Evolutionary conservation across 2,329 filamentous ascomycete genomes (phyloP).

Genomic region (Cryphonectria carpinicola): DNA sequence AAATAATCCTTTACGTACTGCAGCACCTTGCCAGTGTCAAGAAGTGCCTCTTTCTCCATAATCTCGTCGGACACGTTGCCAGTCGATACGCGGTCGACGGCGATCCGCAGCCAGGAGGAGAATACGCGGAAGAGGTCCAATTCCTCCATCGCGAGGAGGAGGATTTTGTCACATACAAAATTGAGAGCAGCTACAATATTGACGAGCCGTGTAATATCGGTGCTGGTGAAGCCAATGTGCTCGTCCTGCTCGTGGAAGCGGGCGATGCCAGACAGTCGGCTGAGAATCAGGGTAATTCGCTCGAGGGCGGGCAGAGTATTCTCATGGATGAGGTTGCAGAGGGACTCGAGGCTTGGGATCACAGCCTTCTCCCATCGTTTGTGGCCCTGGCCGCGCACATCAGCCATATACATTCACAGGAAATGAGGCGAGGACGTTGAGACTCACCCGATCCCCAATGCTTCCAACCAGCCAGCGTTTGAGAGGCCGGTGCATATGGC

Average conservation of each 20-base stretch:
- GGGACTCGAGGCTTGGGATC: slow-evolving; percentile 73
- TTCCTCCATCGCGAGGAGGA: slow-evolving; percentile 75
- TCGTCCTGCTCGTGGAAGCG: slow-evolving; percentile 72
- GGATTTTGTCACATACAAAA: slow-evolving; percentile 73
- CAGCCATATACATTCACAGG: neutral
- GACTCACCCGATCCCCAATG: slow-evolving; percentile 72
- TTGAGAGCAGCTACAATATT: slow-evolving; percentile 77
- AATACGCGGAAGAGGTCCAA: slow-evolving; percentile 78
- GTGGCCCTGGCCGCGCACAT: slow-evolving; percentile 65
- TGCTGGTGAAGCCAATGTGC: slow-evolving; percentile 67
- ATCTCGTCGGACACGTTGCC: slow-evolving; percentile 70
- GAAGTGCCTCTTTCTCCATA: slow-evolving; percentile 74
- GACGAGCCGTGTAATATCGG: slow-evolving; percentile 66
- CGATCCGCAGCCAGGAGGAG: slow-evolving; percentile 80
- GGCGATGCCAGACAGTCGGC: slow-evolving; percentile 81
- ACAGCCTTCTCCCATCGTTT: slow-evolving; percentile 95
- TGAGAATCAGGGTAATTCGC: slow-evolving; percentile 78
- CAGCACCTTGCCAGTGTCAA: slow-evolving; percentile 74
- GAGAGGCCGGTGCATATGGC: slow-evolving; percentile 74
- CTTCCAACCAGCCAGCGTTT: slow-evolving; percentile 89
- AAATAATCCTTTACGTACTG: slow-evolving; percentile 78
- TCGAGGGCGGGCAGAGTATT: slow-evolving; percentile 89
- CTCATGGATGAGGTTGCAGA: slow-evolving; percentile 80
- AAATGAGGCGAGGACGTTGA: neutral
- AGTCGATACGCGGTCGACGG: slow-evolving; percentile 77